These are phyloP conservation scores for Nepenthes gracilis DNA, from an alignment of 148 eudicot species.

Conservation along the genomic window DNA sequence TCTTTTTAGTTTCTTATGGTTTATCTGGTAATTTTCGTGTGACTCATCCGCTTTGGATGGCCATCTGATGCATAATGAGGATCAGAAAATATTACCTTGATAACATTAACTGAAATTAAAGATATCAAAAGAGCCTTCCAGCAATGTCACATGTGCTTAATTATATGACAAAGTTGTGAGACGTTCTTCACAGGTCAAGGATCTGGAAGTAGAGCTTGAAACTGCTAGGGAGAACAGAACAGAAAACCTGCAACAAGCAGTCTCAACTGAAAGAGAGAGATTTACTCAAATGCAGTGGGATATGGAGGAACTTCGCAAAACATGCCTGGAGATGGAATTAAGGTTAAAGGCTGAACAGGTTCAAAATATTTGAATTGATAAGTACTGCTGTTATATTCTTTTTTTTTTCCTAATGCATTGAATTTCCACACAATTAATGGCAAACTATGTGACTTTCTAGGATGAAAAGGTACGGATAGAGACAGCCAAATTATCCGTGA, in stretches of 20 bases:
- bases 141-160: too few relatives aligned
- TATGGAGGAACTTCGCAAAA: constrained; percentile 65
- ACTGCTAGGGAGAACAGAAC: constrained; percentile 53
- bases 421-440: background rate
- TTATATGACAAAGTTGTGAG: background rate
- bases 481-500: constrained; percentile 23
- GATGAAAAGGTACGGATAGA: constrained; percentile 29
- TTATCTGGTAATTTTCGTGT: too few relatives aligned
- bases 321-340: constrained; percentile 62
- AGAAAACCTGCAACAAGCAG: constrained; percentile 65
- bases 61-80: too few relatives aligned
- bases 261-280: constrained; percentile 57
- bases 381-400: background rate
- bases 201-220: constrained; percentile 82
- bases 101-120: too few relatives aligned
- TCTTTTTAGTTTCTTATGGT: too few relatives aligned
- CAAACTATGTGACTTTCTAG: constrained; percentile 17
- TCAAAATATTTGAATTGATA: background rate
- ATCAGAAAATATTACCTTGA: too few relatives aligned
- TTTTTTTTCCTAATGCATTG: background rate
- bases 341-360: constrained; percentile 68
- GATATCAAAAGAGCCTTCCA: too few relatives aligned
- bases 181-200: constrained; percentile 49
- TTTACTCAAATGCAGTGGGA: constrained; percentile 82
- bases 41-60: too few relatives aligned